Conservation (phyloP, 208 protist genomes). For the Porcisia hertigi region DNA sequence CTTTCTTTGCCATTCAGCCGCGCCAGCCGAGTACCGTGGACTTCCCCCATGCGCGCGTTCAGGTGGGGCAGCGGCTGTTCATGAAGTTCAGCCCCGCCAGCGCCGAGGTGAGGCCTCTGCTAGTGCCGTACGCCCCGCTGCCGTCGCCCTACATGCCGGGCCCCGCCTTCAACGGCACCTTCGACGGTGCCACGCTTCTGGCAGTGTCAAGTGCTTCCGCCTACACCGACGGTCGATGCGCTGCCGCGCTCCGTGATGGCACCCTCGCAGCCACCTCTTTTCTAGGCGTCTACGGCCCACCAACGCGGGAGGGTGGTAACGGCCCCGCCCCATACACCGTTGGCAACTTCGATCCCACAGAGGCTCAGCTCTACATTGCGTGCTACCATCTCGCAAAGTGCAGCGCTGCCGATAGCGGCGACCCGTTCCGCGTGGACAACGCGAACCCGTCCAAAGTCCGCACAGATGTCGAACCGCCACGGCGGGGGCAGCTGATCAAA, state of each 20-base stretch:
- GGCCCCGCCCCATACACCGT: constrained; percentile 47
- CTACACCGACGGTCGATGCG: constrained; percentile 74
- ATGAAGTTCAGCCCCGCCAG: constrained; percentile 46
- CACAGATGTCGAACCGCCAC: constrained; percentile 37
- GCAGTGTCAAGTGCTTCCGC: constrained; percentile 29
- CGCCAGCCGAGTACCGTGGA: constrained; percentile 42
- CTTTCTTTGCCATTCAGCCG: constrained; percentile 40
- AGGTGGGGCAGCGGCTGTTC: constrained; percentile 70
- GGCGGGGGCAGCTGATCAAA: constrained; percentile 77
- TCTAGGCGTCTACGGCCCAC: constrained; percentile 44
- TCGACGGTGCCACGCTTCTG: constrained; percentile 62
- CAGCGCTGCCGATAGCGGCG: constrained; percentile 66
- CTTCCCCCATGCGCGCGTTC: constrained; percentile 26
- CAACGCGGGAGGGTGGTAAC: constrained; percentile 7
- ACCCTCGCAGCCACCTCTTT: constrained; percentile 23
- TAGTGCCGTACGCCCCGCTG: constrained; percentile 44
- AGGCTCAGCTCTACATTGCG: constrained; percentile 44
- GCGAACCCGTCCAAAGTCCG: constrained; percentile 60
- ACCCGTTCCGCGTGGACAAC: constrained; percentile 41
- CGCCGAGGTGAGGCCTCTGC: constrained; percentile 25
- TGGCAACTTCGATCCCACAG: constrained; percentile 65
- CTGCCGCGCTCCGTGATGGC: constrained; percentile 32
- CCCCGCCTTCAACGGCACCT: constrained; percentile 61
- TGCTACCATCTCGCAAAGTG: constrained; percentile 78
- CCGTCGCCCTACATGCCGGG: constrained; percentile 56